Evolutionary conservation across 148 eudicot species (phyloP).

Genomic region (Agrostemma githago): DNA sequence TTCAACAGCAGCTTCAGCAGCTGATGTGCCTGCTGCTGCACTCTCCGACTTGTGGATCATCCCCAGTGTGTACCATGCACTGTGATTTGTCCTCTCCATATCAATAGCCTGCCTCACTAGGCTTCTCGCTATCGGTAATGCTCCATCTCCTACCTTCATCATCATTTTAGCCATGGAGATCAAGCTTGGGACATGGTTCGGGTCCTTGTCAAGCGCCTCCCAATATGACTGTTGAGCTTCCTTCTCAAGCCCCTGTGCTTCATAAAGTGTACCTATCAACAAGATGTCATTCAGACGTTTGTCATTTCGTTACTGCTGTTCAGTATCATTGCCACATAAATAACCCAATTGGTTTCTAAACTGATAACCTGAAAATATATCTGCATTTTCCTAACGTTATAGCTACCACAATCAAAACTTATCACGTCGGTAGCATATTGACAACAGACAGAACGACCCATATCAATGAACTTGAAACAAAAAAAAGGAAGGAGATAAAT

Average conservation of each 20-base stretch:
- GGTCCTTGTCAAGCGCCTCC: conserved; percentile 69
- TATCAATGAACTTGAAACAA: too few relatives aligned
- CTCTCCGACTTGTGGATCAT: conserved; percentile 49
- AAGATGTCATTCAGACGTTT: not conserved
- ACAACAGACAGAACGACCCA: too few relatives aligned
- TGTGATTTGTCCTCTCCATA: conserved; percentile 57
- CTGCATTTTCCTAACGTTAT: not conserved
- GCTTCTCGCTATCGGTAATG: conserved; percentile 60
- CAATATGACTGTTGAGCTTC: conserved; percentile 65
- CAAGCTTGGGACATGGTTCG: conserved; percentile 82
- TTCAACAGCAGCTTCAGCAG: conserved; percentile 57
- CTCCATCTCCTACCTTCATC: conserved; percentile 35
- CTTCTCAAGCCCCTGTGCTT: conserved; percentile 55
- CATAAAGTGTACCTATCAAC: conserved; percentile 46
- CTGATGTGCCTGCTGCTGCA: conserved; percentile 27
- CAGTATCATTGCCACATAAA: not conserved
- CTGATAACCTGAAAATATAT: not conserved
- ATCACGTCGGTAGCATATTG: too few relatives aligned
- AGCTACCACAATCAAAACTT: too few relatives aligned
- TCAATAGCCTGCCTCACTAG: conserved; percentile 63
- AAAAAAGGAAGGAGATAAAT: too few relatives aligned
- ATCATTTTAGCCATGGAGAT: conserved; percentile 57
- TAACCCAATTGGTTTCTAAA: not conserved
- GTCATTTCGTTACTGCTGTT: not conserved
- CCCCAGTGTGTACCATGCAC: conserved; percentile 84